Conservation (phyloP, 148 eudicot genomes). For the Suaeda aralocaspica region DNA sequence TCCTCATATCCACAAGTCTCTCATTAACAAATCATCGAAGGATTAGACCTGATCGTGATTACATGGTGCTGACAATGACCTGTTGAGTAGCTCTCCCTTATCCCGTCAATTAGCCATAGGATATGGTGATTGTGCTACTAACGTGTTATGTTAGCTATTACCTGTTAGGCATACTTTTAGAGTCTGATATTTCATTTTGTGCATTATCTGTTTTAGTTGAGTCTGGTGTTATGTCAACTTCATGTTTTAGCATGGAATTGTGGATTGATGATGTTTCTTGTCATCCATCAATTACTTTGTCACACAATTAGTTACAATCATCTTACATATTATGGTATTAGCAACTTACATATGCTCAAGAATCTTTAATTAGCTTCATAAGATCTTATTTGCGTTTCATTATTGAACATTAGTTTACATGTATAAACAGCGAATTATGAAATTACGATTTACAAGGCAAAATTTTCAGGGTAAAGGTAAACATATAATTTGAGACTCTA, state of each 20-base stretch:
- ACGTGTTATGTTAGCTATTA: slow-evolving; percentile 1
- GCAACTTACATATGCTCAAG: no score
- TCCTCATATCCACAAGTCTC: slow-evolving; percentile 69
- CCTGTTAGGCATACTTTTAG: slow-evolving; percentile 9
- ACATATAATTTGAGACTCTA: no score
- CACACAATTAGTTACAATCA: not conserved
- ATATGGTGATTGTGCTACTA: slow-evolving; percentile 8
- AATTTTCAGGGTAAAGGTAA: no score
- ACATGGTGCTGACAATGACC: not conserved
- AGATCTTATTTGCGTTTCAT: no score
- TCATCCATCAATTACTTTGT: no score
- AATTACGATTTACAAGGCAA: no score
- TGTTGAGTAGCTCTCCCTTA: not conserved
- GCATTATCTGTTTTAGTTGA: slow-evolving; percentile 2
- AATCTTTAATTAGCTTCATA: no score
- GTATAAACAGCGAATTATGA: no score
- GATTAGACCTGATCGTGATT: no score
- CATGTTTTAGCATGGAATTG: not conserved
- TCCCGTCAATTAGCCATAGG: slow-evolving; percentile 9
- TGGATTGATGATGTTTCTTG: not conserved
- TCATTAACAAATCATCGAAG: slow-evolving; percentile 63
- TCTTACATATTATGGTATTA: no score
- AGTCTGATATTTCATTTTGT: slow-evolving; percentile 1
- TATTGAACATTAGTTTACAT: no score
- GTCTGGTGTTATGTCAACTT: not conserved